phyloP scores from a whole-genome alignment of 768 basidiomycete species.

The Pulveroboletus sp. region DNA sequence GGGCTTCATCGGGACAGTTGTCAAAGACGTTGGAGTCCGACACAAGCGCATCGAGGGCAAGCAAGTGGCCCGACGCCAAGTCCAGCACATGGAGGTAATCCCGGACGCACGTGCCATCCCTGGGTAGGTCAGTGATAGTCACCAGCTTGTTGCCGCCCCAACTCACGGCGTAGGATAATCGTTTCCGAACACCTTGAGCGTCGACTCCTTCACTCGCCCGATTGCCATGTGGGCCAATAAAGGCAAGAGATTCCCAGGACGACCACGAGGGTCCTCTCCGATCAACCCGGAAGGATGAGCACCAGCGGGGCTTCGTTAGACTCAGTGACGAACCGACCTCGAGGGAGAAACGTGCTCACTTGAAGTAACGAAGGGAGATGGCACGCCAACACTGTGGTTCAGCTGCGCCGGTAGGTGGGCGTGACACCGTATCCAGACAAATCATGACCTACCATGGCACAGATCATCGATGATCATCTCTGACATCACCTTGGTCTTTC shows the following conservation, averaged over 20 bases:
- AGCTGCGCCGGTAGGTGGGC: slow-evolving; percentile 40
- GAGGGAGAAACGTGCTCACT: slow-evolving; percentile 45
- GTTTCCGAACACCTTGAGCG: slow-evolving; percentile 86
- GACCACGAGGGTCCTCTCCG: slow-evolving; percentile 94
- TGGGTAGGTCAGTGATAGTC: slow-evolving; percentile 24
- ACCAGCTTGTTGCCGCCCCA: too few species aligned
- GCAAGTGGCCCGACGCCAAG: slow-evolving; percentile 88
- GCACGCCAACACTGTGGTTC: slow-evolving; percentile 69
- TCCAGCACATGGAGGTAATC: slow-evolving; percentile 94
- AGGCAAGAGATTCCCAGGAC: slow-evolving; percentile 92
- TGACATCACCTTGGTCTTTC: slow-evolving; percentile 92
- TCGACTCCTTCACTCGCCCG: slow-evolving; percentile 70
- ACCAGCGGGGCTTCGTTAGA: slow-evolving; percentile 76
- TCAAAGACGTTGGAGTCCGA: slow-evolving; percentile 55
- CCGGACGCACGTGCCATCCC: slow-evolving; percentile 96
- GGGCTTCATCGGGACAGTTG: slow-evolving; percentile 45
- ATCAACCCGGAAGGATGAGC: slow-evolving; percentile 94
- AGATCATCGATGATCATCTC: slow-evolving; percentile 89
- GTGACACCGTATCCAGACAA: neutral
- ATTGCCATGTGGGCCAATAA: slow-evolving; percentile 92
- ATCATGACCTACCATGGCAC: slow-evolving; percentile 55
- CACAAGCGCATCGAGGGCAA: slow-evolving; percentile 80
- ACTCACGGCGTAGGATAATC: slow-evolving; percentile 92
- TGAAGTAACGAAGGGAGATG: slow-evolving; percentile 94
- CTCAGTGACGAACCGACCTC: neutral